Evolutionary conservation across 257 asterid genomes (phyloP).

Genomic region (Agastache rugosa): DNA sequence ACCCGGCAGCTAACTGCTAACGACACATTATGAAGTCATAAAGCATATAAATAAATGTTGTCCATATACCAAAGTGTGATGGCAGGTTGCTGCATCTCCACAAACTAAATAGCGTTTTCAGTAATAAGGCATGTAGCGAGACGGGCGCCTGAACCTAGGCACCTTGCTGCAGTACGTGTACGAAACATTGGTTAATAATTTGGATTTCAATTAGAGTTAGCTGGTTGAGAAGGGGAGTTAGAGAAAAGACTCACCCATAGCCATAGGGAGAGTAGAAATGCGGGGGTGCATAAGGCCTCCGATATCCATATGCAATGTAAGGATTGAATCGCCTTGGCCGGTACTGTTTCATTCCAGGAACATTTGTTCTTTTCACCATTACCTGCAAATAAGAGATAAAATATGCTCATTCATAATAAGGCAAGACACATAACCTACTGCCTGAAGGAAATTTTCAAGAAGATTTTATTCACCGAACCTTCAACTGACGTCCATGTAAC

Average conservation of each 20-base stretch:
- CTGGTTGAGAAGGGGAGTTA: neutral
- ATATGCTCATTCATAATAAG: neutral
- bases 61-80: conserved; percentile 2
- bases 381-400: conserved; percentile 55
- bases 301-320: conserved; percentile 58
- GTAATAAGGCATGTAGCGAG: conserved; percentile 87
- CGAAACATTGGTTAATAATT: conserved; percentile 19
- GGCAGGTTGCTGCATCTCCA: conserved; percentile 7
- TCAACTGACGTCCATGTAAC: conserved; percentile 93
- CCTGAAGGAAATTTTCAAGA: neutral
- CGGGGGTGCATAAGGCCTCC: conserved; percentile 86
- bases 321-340: conserved; percentile 81
- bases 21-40: neutral
- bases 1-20: conserved; percentile 17
- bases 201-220: neutral
- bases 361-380: conserved; percentile 86
- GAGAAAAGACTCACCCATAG: conserved; percentile 58
- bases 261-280: conserved; percentile 84
- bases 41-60: conserved; percentile 2
- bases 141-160: conserved; percentile 87
- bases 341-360: conserved; percentile 96
- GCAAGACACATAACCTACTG: conserved; percentile 4
- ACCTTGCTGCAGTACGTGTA: conserved; percentile 63
- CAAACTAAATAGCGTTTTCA: conserved; percentile 32
- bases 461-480: conserved; percentile 49